Conservation (phyloP, 768 basidiomycete species). For the Calocybe cyanea region DNA sequence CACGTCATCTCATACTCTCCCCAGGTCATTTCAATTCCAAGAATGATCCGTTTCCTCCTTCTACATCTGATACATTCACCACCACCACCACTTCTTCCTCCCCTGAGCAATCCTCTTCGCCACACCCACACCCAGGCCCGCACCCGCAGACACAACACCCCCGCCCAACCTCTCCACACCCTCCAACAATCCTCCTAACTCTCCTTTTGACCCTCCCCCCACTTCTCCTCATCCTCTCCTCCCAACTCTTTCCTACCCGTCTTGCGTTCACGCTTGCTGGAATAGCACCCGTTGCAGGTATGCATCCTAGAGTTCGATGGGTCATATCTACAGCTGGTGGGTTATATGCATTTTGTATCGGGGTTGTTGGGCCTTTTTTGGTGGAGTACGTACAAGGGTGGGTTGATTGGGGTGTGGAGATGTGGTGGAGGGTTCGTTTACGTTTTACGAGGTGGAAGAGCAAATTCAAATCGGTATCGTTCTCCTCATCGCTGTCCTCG, state of each 20-base stretch:
- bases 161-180: slow-evolving; percentile 41
- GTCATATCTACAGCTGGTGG: not conserved
- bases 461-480: no score
- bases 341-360: not conserved
- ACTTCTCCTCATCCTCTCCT: slow-evolving; percentile 41
- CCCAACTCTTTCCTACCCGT: slow-evolving; percentile 47
- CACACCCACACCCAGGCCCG: no score
- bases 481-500: no score
- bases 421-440: no score
- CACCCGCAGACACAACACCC: no score
- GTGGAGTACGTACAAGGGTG: not conserved
- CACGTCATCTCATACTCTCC: slow-evolving; percentile 47
- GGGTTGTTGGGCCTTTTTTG: not conserved
- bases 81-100: not conserved
- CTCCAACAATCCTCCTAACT: slow-evolving; percentile 48
- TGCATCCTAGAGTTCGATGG: slow-evolving; percentile 15
- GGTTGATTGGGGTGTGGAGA: no score
- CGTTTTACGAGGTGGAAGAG: no score
- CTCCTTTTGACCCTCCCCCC: slow-evolving; percentile 47
- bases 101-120: slow-evolving; percentile 20
- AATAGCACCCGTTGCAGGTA: slow-evolving; percentile 11
- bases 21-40: slow-evolving; percentile 22
- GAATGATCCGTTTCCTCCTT: no score
- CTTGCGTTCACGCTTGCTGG: slow-evolving; percentile 38
- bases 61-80: no score